phyloP scores from a whole-genome alignment of 2,329 filamentous ascomycete species.

The Cytospora paraplurivora region DNA sequence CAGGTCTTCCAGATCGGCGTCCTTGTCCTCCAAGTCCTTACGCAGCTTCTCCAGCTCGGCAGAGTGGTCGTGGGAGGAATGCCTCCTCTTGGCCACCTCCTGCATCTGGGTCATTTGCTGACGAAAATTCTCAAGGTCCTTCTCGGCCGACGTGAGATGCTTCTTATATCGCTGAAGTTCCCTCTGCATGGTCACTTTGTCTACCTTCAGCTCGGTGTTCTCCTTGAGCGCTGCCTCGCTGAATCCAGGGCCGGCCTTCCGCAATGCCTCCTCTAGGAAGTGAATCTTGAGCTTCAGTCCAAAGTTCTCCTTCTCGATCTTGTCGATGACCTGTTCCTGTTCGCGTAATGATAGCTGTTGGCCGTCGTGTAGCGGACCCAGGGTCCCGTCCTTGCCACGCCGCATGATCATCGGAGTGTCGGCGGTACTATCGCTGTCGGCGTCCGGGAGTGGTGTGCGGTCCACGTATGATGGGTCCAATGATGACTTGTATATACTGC shows the following conservation, averaged over 20 bases:
- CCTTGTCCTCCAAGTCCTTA: conserved; percentile 57
- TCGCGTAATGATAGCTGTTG: conserved; percentile 91
- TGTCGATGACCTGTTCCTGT: conserved; percentile 93
- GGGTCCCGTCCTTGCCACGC: conserved; percentile 56
- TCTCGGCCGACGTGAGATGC: conserved; percentile 77
- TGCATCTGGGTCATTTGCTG: conserved; percentile 81
- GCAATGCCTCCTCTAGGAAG: conserved; percentile 88
- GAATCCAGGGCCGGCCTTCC: conserved; percentile 85
- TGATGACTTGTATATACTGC: conserved; percentile 68
- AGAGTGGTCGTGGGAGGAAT: conserved; percentile 70
- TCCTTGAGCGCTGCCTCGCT: conserved; percentile 88
- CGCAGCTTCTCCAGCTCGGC: conserved; percentile 61
- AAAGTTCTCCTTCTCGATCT: conserved; percentile 98
- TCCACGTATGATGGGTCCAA: conserved; percentile 66
- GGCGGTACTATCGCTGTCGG: conserved; percentile 76
- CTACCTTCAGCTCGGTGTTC: conserved; percentile 94
- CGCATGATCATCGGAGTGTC: conserved; percentile 79
- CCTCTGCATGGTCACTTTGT: conserved; percentile 84
- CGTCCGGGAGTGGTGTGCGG: conserved; percentile 73
- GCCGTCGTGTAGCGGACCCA: conserved; percentile 70
- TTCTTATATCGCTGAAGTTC: conserved; percentile 88
- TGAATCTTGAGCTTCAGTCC: conserved; percentile 96
- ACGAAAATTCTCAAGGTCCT: conserved; percentile 81
- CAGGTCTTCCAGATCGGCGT: conserved; percentile 62
- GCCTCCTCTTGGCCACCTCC: conserved; percentile 76